These are phyloP conservation scores for Colletotrichum sp. DNA, from an alignment of 2,329 filamentous ascomycete species.

Conservation along the genomic window DNA sequence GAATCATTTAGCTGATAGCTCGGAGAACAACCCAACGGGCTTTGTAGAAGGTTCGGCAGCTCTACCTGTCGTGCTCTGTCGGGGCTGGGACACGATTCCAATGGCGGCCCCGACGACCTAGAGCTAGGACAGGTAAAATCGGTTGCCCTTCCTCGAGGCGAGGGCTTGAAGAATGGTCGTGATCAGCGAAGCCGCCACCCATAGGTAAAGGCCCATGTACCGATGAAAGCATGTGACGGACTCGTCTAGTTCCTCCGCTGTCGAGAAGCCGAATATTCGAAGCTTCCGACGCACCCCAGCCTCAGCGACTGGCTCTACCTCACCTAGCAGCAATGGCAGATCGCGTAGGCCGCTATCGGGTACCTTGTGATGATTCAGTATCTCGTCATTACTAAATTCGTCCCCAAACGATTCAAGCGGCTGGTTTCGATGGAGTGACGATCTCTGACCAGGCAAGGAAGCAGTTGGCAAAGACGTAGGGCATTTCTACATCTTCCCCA, in stretches of 20 bases:
- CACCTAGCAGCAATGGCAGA: neutral
- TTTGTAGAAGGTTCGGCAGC: no score
- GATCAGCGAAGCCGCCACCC: no score
- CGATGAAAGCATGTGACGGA: neutral
- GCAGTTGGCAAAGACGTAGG: neutral
- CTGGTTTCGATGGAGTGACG: neutral
- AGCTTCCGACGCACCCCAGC: neutral
- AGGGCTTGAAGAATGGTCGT: no score
- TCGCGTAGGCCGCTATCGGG: neutral
- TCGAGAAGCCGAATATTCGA: neutral
- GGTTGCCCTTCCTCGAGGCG: no score
- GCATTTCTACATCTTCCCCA: neutral
- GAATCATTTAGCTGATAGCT: no score
- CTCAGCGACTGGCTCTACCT: neutral
- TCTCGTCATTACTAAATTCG: no score
- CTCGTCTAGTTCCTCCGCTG: neutral
- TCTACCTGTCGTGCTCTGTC: no score
- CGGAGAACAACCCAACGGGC: no score
- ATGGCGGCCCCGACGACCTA: no score
- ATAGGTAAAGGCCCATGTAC: no score
- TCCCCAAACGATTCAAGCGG: neutral
- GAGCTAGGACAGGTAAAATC: no score
- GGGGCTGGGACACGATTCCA: no score
- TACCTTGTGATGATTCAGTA: neutral
- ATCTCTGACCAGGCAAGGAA: neutral